Percentiles rank a stretch among this genome's conserved stretches.
phyloP scores from a whole-genome alignment of 2,329 filamentous ascomycete genomes.

The Fusarium buharicum region DNA sequence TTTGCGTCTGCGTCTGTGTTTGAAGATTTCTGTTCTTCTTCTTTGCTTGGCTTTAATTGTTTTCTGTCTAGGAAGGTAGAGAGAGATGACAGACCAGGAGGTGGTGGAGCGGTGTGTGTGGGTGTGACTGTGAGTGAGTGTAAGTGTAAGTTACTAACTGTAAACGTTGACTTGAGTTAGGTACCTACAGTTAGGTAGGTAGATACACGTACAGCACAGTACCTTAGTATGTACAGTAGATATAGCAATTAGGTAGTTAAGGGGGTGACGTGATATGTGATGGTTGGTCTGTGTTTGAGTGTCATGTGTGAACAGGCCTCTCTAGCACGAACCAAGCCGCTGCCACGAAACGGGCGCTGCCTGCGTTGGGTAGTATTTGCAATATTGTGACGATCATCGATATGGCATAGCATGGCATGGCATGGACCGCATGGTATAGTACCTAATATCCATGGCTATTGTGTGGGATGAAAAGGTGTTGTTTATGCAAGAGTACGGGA shows the following conservation, averaged over 20 bases:
- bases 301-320: slow-evolving; percentile 16
- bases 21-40: neutral
- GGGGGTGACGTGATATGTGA: slow-evolving; percentile 34
- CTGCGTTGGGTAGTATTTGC: neutral
- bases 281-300: slow-evolving; percentile 32
- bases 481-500: neutral
- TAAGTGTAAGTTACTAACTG: neutral
- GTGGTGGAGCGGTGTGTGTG: slow-evolving; percentile 35
- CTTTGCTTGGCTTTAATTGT: neutral
- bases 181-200: too few relatives aligned
- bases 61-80: too few relatives aligned
- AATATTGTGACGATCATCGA: slow-evolving; percentile 1
- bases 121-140: slow-evolving; percentile 20
- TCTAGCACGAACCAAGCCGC: slow-evolving; percentile 8
- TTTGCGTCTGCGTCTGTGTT: slow-evolving; percentile 14
- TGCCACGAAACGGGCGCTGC: slow-evolving; percentile 5
- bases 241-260: slow-evolving; percentile 3
- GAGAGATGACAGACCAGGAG: slow-evolving; percentile 16
- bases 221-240: neutral
- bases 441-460: too few relatives aligned
- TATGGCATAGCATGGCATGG: neutral
- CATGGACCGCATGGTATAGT: too few relatives aligned
- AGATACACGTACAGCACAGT: too few relatives aligned
- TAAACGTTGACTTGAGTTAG: too few relatives aligned
- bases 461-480: too few relatives aligned